phyloP scores from a whole-genome alignment of 257 asterid genomes.

The Nicotiana noctiflora region DNA sequence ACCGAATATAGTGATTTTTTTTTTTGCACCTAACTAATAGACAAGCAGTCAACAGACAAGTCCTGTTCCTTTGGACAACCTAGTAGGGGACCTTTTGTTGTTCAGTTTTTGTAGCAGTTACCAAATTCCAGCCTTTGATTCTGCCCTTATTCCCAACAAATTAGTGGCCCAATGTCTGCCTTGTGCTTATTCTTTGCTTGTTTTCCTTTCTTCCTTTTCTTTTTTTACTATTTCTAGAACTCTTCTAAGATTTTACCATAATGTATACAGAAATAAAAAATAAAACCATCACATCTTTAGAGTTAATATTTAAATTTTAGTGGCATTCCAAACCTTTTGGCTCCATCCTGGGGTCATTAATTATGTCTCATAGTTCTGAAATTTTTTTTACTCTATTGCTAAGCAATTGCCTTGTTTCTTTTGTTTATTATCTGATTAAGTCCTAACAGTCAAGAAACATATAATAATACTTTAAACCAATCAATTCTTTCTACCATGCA shows the following conservation, averaged over 20 bases:
- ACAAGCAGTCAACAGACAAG: not conserved
- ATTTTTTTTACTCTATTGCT: not conserved
- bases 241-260: not conserved
- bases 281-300: not conserved
- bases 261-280: not conserved
- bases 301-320: not conserved
- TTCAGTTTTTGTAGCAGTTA: not conserved
- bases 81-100: constrained; percentile 7
- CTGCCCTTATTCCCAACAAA: not conserved
- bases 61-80: not conserved
- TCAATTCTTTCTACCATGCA: not conserved
- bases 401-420: not conserved
- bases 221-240: not conserved
- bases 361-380: not conserved
- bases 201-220: not conserved
- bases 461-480: not conserved
- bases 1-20: too few relatives aligned
- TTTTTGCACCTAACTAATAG: not conserved
- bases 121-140: not conserved
- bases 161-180: not conserved
- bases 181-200: not conserved
- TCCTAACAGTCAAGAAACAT: not conserved
- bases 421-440: not conserved
- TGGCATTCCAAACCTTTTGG: constrained; percentile 2
- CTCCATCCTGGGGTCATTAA: not conserved